Percentiles rank a stretch among this genome's conserved stretches.
These are phyloP conservation scores for Rasamsonia emersonii DNA, from an alignment of 2,329 filamentous ascomycete species.

Conservation along the genomic window DNA sequence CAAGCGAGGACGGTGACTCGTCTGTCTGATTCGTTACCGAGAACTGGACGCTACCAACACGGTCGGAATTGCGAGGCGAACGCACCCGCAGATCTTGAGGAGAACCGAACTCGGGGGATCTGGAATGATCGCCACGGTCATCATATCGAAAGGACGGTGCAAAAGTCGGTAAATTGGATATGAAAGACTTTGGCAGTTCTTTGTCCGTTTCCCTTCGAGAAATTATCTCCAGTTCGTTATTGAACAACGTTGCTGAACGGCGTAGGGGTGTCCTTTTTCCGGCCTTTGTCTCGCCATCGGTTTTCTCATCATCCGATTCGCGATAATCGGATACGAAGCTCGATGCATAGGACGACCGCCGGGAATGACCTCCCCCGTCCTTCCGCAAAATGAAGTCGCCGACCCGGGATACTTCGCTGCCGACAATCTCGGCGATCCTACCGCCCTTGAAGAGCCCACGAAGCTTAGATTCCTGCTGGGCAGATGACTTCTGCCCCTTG, in stretches of 20 bases:
- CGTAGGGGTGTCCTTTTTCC: conserved; percentile 21
- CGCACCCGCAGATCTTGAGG: background rate
- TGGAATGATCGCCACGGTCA: conserved; percentile 20
- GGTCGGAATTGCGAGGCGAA: conserved; percentile 1
- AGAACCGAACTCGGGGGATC: conserved; percentile 10
- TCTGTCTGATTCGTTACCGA: conserved; percentile 3
- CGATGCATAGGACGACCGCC: conserved; percentile 36
- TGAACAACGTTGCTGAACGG: conserved; percentile 26
- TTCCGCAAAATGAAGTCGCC: conserved; percentile 54
- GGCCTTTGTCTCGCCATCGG: conserved; percentile 20
- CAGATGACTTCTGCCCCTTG: conserved; percentile 18
- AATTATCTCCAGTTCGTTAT: conserved; percentile 17
- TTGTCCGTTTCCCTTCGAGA: conserved; percentile 24
- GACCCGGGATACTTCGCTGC: conserved; percentile 54
- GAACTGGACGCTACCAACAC: conserved; percentile 5
- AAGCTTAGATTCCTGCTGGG: conserved; percentile 49
- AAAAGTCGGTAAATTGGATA: conserved; percentile 43
- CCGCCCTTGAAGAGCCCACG: conserved; percentile 71
- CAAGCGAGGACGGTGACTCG: conserved; percentile 10
- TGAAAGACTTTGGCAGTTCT: conserved; percentile 30
- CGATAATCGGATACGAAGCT: conserved; percentile 40
- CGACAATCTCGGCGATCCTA: conserved; percentile 64
- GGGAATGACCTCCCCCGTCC: conserved; percentile 39
- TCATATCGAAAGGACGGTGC: conserved; percentile 39
- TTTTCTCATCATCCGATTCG: conserved; percentile 38